Evolutionary conservation across 1,284 basidiomycete species (phyloP).

Genomic region (Ganoderma sinense): DNA sequence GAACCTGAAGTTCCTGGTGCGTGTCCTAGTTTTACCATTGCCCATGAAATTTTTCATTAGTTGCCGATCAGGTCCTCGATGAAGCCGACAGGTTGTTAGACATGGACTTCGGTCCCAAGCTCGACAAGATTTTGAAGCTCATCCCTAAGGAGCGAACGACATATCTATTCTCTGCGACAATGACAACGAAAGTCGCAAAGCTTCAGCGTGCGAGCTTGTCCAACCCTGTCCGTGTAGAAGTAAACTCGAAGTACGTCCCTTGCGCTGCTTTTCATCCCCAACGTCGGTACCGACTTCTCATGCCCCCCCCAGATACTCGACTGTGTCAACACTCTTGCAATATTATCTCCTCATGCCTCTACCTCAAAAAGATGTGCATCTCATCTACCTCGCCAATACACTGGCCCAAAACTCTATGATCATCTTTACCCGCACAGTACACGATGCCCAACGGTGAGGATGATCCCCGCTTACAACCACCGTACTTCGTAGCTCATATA

Average conservation of each 20-base stretch:
- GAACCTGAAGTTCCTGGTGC: constrained; percentile 88
- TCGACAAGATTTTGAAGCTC: constrained; percentile 97
- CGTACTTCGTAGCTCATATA: constrained; percentile 1
- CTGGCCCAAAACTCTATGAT: constrained; percentile 94
- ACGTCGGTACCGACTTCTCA: not conserved
- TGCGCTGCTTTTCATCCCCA: not conserved
- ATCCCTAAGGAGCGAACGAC: constrained; percentile 96
- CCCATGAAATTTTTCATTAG: not conserved
- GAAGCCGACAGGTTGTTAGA: constrained; percentile 97
- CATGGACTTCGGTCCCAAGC: constrained; percentile 97
- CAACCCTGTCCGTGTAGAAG: constrained; percentile 96
- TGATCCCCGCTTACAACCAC: not conserved
- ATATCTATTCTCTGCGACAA: constrained; percentile 99
- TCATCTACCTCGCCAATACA: constrained; percentile 91
- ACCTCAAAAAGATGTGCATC: constrained; percentile 91
- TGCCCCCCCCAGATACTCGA: constrained; percentile 82
- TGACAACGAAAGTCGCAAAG: constrained; percentile 99
- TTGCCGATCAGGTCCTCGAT: constrained; percentile 79
- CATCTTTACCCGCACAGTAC: constrained; percentile 95
- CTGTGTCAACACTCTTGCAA: constrained; percentile 94
- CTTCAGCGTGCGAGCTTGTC: constrained; percentile 95
- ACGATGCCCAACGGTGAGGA: constrained; percentile 85
- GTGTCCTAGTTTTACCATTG: constrained; percentile 30
- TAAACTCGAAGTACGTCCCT: constrained; percentile 83
- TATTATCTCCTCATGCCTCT: constrained; percentile 96